Evolutionary conservation across 306 rosid species (phyloP).

Genomic region (Medicago ruthenica): DNA sequence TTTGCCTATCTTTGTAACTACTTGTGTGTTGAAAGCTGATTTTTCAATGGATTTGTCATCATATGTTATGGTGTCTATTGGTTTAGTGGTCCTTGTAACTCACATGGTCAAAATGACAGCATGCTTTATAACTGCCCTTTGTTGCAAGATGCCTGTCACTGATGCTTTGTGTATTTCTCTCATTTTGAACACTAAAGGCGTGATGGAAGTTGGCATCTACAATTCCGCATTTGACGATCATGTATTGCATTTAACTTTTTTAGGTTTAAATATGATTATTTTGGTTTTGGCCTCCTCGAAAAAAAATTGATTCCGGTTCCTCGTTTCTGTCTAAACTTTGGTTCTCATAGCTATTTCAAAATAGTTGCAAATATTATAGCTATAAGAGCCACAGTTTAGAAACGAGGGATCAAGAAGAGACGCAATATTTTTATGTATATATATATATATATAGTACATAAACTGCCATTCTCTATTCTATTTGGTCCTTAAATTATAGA

Average conservation of each 20-base stretch:
- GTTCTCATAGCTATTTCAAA: too few species aligned
- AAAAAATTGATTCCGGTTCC: too few species aligned
- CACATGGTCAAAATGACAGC: conserved; percentile 33
- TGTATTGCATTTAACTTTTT: too few species aligned
- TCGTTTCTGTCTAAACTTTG: too few species aligned
- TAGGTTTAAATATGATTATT: background rate
- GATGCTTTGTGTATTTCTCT: conserved; percentile 59
- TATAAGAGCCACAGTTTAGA: too few species aligned
- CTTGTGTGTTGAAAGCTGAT: conserved; percentile 50
- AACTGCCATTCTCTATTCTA: too few species aligned
- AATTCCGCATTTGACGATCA: too few species aligned
- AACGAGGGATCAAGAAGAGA: too few species aligned
- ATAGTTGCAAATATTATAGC: too few species aligned
- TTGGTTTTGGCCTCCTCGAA: background rate
- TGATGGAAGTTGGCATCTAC: conserved; percentile 46
- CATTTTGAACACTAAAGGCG: conserved; percentile 66
- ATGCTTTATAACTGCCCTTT: conserved; percentile 32
- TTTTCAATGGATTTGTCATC: background rate
- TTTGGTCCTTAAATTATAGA: too few species aligned
- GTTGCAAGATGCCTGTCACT: conserved; percentile 43
- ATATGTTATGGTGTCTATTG: accelerated
- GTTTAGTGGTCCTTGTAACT: background rate
- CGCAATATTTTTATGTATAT: too few species aligned
- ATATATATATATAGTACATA: too few species aligned
- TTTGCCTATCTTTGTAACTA: conserved; percentile 64